These are phyloP conservation scores for Calcarisporium arbuscula DNA, from an alignment of 2,329 filamentous ascomycete genomes.

Conservation along the genomic window DNA sequence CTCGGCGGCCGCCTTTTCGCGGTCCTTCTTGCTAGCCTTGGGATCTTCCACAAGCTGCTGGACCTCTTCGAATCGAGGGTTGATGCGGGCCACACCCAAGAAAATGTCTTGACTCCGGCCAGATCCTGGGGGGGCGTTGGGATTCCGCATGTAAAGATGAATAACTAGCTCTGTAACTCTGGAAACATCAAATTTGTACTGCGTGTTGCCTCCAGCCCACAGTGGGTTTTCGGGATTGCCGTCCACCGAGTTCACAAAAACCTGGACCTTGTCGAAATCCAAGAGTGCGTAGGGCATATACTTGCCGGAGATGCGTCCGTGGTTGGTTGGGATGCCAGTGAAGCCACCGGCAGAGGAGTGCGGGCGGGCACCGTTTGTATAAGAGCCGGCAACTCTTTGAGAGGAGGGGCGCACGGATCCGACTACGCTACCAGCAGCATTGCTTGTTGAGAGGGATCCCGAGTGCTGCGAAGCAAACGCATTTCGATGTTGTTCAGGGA, in stretches of 20 bases:
- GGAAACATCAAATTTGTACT: slow-evolving; percentile 99
- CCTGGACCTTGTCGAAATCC: slow-evolving; percentile 98
- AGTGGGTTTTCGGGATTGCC: slow-evolving; percentile 90
- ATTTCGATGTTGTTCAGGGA: slow-evolving; percentile 84
- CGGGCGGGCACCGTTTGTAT: slow-evolving; percentile 60
- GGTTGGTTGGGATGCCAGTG: slow-evolving; percentile 80
- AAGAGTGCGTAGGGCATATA: slow-evolving; percentile 94
- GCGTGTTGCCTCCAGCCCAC: slow-evolving; percentile 97
- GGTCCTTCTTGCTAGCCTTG: slow-evolving; percentile 80
- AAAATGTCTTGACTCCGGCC: slow-evolving; percentile 96
- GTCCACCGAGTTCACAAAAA: slow-evolving; percentile 95
- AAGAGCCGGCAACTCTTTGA: slow-evolving; percentile 54
- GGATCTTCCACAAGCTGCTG: slow-evolving; percentile 67
- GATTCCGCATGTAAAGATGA: slow-evolving; percentile 92
- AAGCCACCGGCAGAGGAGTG: slow-evolving; percentile 84
- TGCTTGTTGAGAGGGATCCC: slow-evolving; percentile 66
- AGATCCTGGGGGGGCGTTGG: slow-evolving; percentile 73
- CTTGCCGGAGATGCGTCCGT: slow-evolving; percentile 92
- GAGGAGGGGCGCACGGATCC: slow-evolving; percentile 54
- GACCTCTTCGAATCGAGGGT: slow-evolving; percentile 84
- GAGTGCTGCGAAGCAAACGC: slow-evolving; percentile 69
- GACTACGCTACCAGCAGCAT: slow-evolving; percentile 35
- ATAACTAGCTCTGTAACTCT: slow-evolving; percentile 85
- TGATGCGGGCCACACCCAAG: slow-evolving; percentile 82
- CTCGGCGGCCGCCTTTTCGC: slow-evolving; percentile 67